Evolutionary conservation across 768 basidiomycete genomes (phyloP).

Genomic region (Phylloporus arenicola): DNA sequence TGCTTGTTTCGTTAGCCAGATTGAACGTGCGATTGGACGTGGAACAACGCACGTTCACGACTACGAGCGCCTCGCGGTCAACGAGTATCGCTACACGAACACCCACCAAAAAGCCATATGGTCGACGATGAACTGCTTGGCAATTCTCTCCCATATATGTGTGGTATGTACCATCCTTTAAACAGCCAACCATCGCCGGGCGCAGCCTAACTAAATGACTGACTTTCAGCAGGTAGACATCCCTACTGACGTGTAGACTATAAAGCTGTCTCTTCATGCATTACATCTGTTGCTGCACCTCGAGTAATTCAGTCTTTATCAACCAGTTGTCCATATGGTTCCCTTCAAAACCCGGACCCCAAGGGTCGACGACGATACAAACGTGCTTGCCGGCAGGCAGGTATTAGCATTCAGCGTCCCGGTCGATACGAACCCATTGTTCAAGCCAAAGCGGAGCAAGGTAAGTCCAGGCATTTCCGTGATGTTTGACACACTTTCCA

Average conservation of each 20-base stretch:
- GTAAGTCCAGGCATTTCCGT: background rate
- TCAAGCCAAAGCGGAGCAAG: background rate
- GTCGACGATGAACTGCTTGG: background rate
- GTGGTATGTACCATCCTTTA: background rate
- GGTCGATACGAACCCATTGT: too few species aligned
- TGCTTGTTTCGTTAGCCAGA: background rate
- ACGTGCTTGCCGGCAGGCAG: background rate
- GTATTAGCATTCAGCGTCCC: too few species aligned
- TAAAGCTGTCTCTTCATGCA: background rate
- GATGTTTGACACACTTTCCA: background rate
- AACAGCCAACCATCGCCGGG: background rate
- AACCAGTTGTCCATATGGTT: background rate
- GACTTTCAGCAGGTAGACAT: background rate
- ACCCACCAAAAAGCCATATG: too few species aligned
- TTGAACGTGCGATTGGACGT: background rate
- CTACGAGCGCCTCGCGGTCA: background rate
- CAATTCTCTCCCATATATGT: background rate
- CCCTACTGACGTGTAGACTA: background rate
- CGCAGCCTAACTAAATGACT: background rate
- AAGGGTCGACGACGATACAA: background rate
- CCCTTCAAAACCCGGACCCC: background rate
- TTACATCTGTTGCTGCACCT: background rate
- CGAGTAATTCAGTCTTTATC: too few species aligned
- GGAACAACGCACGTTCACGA: background rate
- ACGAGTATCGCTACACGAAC: too few species aligned